Evolutionary conservation across 2,329 filamentous ascomycete genomes (phyloP), one percentile per base, ranked within the genome.

Genomic region (Orbilia ellipsospora): DNA sequence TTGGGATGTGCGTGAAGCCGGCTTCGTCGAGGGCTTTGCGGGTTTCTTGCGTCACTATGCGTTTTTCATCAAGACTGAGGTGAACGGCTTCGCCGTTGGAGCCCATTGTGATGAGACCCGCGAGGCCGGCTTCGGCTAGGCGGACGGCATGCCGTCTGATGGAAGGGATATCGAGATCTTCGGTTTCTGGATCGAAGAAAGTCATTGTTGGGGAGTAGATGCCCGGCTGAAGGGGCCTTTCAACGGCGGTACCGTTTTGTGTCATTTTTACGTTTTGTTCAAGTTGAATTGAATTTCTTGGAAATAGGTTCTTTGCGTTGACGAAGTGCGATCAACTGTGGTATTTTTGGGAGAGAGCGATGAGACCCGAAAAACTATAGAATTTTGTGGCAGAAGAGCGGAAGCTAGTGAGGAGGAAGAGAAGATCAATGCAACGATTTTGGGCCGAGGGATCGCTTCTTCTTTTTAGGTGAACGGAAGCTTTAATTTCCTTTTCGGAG

Each of bases 21-120:
- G 88, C 87, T 10, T 86, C 85, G 80, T 92, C 87, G 52, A 94
- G 85, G 13, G 90, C 90, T 76, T 87, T 85, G 48, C 92, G 89
- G 1, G 91, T 93, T 40, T 89, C 88, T 60, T 84, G 84, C 5
- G 90, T 93, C 79, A 94, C 88, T 61, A 88, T 83, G 56, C 87
- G 86, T 73, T 91, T 88, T 83, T 94, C 92, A 23, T 86, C 84
- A 79, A 90, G 89, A 51, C 89, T 89, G 40, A 94, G 86, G 80
- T 93, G 91, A 12, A 93, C 91, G 6, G 92, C 91, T 84, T 95
- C 92, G 79, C 92, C 92, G 80, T 94, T 94, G 80, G 90, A 92
- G 55, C 92, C 92, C 81, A 93, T 91, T 10, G 90, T 92, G 57
- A 91, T 90, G 55, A 94, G 85, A 18, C 91, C 91, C 15, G 89